Evolutionary conservation across 2,329 filamentous ascomycete species (phyloP).

Genomic region (Zymoseptoria passerinii): DNA sequence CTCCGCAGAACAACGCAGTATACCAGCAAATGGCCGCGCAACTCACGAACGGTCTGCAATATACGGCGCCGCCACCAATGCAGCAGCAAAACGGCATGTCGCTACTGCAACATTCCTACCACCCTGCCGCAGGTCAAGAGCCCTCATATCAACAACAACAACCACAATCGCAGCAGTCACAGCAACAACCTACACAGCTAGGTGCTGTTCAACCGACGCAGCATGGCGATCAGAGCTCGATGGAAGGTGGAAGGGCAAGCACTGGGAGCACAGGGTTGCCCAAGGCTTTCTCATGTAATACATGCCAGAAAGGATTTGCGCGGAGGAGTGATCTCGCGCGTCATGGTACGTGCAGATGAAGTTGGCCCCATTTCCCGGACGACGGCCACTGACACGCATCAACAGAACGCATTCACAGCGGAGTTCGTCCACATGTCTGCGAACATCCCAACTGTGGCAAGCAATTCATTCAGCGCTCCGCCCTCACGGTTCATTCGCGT

Average conservation of each 20-base stretch:
- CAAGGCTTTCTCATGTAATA: constrained; percentile 82
- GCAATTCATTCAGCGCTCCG: constrained; percentile 93
- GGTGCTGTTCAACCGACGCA: constrained; percentile 27
- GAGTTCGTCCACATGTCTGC: constrained; percentile 83
- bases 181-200: constrained; percentile 26
- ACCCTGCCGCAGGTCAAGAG: constrained; percentile 41
- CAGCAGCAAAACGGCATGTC: constrained; percentile 41
- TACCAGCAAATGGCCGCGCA: constrained; percentile 43
- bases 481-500: constrained; percentile 86
- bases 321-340: constrained; percentile 86
- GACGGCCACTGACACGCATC: constrained; percentile 18
- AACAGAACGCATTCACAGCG: constrained; percentile 88
- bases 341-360: constrained; percentile 60
- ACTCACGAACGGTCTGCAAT: constrained; percentile 45
- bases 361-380: constrained; percentile 4
- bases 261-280: constrained; percentile 44
- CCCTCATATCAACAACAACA: constrained; percentile 34
- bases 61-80: constrained; percentile 38
- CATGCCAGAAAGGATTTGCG: constrained; percentile 86
- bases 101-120: constrained; percentile 48
- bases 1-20: constrained; percentile 43
- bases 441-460: constrained; percentile 85
- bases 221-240: constrained; percentile 29
- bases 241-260: constrained; percentile 29
- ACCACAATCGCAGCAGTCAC: constrained; percentile 38